Base-by-base conservation (phyloP, 768 basidiomycete species). In the Russula lepida region DNA sequence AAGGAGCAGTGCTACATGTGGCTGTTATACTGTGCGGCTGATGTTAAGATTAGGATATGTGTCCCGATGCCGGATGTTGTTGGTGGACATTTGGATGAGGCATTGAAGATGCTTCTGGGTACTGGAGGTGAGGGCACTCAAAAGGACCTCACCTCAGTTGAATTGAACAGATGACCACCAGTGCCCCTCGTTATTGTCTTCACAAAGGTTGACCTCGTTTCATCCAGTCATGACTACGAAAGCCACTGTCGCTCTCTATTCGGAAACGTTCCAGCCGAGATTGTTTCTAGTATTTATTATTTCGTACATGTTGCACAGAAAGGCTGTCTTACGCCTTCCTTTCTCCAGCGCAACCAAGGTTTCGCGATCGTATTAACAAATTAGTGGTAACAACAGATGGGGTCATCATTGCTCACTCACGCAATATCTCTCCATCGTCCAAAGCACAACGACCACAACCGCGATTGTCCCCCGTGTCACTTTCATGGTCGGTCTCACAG, bases 401-500 rank as follows among this genome's bases (percentile, higher is more conserved):
- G 21, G 33, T 32, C 21, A 35, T 61, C 13, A 23, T 12, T 23
- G 17, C 44, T 1, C 19, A 47, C 6, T n/a, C 60, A 2, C 28
- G 25, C 15, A 9, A 39, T 8, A 3, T 19, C 39, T 17, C 12
- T 41, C 28, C 35, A 21, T 25, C 37, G 19, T 43, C 60, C 1
- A 7, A 19, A 23, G 15, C 13, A 27, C 53, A 25, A 27, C 30
- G 6, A 11, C 15, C 27, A 50, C 39, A 11, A 11, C 19, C 13
- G 4, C 41, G 4, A 30, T 44, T 39, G 5, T 52, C 50, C 35
- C 50, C 49, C 37, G 55, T 39, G 17, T 21, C 30, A 6, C 49
- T 62, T n/a, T 55, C 55, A 2, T 62, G 55, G 55, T 57, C 60
- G 2, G 15, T 32, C 13, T 50, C 60, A n/a, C 60, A 62, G 55